Base-by-base conservation (phyloP, 2,329 filamentous ascomycete genomes). In the Colletotrichum incanum region DNA sequence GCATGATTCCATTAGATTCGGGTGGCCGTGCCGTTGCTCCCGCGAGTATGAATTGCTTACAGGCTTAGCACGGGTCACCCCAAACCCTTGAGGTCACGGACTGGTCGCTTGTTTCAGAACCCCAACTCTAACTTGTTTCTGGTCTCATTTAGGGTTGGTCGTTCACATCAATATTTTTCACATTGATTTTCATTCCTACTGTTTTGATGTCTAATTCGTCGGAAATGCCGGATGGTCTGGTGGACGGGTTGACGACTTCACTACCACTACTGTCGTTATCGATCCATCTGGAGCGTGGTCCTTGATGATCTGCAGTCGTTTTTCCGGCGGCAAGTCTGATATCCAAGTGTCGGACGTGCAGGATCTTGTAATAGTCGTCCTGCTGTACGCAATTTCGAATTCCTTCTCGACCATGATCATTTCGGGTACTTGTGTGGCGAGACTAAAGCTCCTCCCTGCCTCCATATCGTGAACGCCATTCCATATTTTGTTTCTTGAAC, bases 361-460 rank as follows among this genome's bases (percentile, higher is more conserved):
- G 4, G 50, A 34, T 3, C 41, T 58, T 1, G 58, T 43, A 3
- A 45, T 7, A 6, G 28, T 60, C 2, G 61, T 31, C 23, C 37
- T 72, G 28, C 50, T 72, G 16, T 69, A 60, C 0, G 61, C 62
- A 45, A 72, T 64, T 18, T 65, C 20, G 11, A 72, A 72, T 1
- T 69, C 58, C 6, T 52, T 60, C 39, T 72, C 65, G 11, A 72
- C 54, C 59, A 65, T 60, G 2, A 72, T 72, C 65, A 69, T 69
- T 16, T 72, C 65, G 3, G 65, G 43, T 2, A 39, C 11, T 11
- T 69, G 65, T 0, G 45, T 20, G 5, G 47, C 49, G 16, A 55
- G 39, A n/a, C 50, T 47, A 6, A 45, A 59, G 2, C 39, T 37
- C 37, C 45, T 31, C n/a, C 52, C 69, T 5, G 54, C 50, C 28